These are phyloP conservation scores for Litsea cubeba DNA, from an alignment of 164 flowering plant species.

Conservation along the genomic window DNA sequence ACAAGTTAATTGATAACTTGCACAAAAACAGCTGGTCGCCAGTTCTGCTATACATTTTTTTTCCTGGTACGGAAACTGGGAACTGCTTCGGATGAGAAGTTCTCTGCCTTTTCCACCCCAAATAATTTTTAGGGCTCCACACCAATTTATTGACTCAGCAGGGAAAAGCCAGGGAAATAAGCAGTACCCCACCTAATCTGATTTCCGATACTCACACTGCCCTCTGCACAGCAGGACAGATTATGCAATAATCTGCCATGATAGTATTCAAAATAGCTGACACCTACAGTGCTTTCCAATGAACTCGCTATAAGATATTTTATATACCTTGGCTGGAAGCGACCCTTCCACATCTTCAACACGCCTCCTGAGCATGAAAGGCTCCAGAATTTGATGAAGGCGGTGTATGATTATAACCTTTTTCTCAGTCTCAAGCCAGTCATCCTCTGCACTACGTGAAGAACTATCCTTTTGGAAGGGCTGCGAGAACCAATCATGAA, in stretches of 20 bases:
- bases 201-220: not conserved
- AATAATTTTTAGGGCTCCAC: too few species aligned
- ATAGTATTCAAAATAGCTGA: not conserved
- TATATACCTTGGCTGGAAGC: conserved; percentile 87
- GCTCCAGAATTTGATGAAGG: conserved; percentile 98
- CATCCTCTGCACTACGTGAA: conserved; percentile 82
- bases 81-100: not conserved
- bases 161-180: not conserved
- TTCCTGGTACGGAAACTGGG: not conserved
- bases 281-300: not conserved
- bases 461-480: conserved; percentile 95
- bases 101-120: not conserved
- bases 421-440: conserved; percentile 99
- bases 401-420: conserved; percentile 96
- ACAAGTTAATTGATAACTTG: not conserved
- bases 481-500: conserved; percentile 98
- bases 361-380: conserved; percentile 99
- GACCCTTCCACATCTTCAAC: conserved; percentile 99
- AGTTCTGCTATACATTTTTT: not conserved
- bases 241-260: not conserved
- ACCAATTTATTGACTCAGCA: not conserved
- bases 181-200: not conserved
- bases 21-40: not conserved
- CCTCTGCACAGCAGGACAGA: not conserved
- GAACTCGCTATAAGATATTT: not conserved